Percentiles rank a stretch among this genome's conserved stretches.
These are phyloP conservation scores for Huntiella bhutanensis DNA, from an alignment of 2,329 filamentous ascomycete species.

Conservation along the genomic window DNA sequence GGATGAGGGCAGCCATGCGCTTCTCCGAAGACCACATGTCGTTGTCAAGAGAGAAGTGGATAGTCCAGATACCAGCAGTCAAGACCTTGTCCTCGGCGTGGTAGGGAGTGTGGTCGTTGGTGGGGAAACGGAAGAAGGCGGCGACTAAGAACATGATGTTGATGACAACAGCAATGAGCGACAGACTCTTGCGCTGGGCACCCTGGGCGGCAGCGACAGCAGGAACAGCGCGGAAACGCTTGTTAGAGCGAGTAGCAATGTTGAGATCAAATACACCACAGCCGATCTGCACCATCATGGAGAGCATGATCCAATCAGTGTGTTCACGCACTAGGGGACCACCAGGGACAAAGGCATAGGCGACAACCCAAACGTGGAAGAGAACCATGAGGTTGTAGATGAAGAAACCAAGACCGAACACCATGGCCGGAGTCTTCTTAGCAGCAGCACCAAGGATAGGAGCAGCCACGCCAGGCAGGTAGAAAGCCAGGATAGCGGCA, in stretches of 20 bases:
- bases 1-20: constrained; percentile 77
- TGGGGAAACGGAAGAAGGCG: constrained; percentile 80
- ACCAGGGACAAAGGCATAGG: constrained; percentile 92
- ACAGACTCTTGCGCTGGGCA: constrained; percentile 33
- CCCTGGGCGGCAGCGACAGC: constrained; percentile 12
- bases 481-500: constrained; percentile 53
- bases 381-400: constrained; percentile 86
- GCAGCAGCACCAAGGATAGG: constrained; percentile 59
- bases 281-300: constrained; percentile 68
- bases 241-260: constrained; percentile 14
- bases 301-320: constrained; percentile 87
- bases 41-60: constrained; percentile 94
- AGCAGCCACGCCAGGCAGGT: constrained; percentile 63
- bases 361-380: constrained; percentile 98
- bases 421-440: constrained; percentile 54
- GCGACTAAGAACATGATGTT: constrained; percentile 65
- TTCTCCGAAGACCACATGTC: constrained; percentile 97
- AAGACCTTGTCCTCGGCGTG: constrained; percentile 73
- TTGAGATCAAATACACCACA: constrained; percentile 63
- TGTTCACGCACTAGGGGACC: constrained; percentile 82
- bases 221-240: background rate
- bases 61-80: constrained; percentile 95
- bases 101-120: constrained; percentile 79
- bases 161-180: constrained; percentile 45
- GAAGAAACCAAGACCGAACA: constrained; percentile 77